A percentile compares a stretch with the other conserved stretches of the same genome.
phyloP scores from a whole-genome alignment of 148 eudicot genomes.

The Fagopyrum tataricum region DNA sequence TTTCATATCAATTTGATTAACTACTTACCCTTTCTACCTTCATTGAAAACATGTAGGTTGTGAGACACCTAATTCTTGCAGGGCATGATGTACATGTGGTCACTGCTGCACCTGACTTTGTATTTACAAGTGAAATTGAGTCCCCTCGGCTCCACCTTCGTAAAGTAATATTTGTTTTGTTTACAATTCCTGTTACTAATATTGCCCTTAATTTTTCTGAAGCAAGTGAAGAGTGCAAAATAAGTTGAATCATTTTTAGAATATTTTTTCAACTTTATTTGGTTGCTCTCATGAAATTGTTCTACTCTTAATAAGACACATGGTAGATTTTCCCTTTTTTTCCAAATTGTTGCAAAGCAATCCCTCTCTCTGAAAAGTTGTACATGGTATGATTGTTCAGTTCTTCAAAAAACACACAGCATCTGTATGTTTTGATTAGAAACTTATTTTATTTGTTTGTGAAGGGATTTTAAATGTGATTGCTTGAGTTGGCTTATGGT shows the following conservation, averaged over 20 bases:
- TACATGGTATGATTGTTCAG: neutral
- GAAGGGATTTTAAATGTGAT: neutral
- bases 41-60: slow-evolving; percentile 44
- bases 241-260: neutral
- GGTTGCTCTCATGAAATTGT: neutral
- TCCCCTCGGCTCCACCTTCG: slow-evolving; percentile 90
- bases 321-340: neutral
- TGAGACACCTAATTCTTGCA: slow-evolving; percentile 76
- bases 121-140: slow-evolving; percentile 87
- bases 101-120: slow-evolving; percentile 96
- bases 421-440: neutral
- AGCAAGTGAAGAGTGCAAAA: neutral
- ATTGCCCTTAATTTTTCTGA: neutral
- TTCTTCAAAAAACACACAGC: neutral
- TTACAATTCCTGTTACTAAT: neutral
- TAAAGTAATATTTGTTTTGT: slow-evolving; percentile 39
- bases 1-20: neutral
- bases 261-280: neutral
- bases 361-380: neutral
- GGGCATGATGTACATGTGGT: slow-evolving; percentile 96
- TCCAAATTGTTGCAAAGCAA: neutral
- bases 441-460: neutral
- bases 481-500: neutral
- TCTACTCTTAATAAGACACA: neutral
- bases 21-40: neutral